Percentiles rank a stretch among this genome's conserved stretches.
phyloP scores from a whole-genome alignment of 345 rosid genomes.

The Odontarrhena argentea region DNA sequence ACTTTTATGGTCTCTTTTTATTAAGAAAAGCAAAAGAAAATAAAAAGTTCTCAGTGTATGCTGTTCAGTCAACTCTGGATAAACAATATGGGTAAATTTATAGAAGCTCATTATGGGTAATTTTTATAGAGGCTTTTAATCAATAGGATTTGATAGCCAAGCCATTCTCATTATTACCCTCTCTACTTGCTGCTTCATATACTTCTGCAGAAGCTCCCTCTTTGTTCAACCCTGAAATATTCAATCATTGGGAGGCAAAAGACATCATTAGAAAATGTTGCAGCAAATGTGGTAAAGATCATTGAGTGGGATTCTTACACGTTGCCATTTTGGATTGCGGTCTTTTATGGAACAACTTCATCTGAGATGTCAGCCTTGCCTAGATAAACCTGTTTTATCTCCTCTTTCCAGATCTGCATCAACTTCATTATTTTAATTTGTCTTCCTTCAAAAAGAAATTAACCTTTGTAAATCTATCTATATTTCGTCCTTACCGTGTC shows the following conservation, averaged over 20 bases:
- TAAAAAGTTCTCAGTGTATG: neutral
- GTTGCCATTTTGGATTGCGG: constrained; percentile 1
- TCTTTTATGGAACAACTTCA: constrained; percentile 55
- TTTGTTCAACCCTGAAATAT: neutral
- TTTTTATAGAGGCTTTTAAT: constrained; percentile 2
- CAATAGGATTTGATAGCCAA: constrained; percentile 24
- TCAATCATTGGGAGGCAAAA: neutral
- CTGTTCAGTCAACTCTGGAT: neutral
- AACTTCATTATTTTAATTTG: neutral
- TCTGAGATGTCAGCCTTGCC: constrained; percentile 58
- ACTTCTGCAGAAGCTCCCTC: neutral
- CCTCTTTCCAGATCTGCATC: constrained; percentile 90
- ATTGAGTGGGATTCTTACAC: constrained; percentile 18
- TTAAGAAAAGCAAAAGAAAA: neutral
- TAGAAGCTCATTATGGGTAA: too few relatives aligned
- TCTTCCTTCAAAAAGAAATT: neutral
- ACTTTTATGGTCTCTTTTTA: neutral
- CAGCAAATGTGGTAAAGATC: neutral
- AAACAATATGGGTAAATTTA: neutral
- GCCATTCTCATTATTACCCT: constrained; percentile 19
- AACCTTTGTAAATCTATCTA: neutral
- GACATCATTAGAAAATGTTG: constrained; percentile 2
- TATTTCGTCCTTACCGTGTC: constrained; percentile 55
- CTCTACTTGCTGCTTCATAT: constrained; percentile 21
- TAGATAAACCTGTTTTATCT: constrained; percentile 82